Evolutionary conservation across 352 stramenopile genomes (phyloP).

Genomic region (Phytophthora sp.): DNA sequence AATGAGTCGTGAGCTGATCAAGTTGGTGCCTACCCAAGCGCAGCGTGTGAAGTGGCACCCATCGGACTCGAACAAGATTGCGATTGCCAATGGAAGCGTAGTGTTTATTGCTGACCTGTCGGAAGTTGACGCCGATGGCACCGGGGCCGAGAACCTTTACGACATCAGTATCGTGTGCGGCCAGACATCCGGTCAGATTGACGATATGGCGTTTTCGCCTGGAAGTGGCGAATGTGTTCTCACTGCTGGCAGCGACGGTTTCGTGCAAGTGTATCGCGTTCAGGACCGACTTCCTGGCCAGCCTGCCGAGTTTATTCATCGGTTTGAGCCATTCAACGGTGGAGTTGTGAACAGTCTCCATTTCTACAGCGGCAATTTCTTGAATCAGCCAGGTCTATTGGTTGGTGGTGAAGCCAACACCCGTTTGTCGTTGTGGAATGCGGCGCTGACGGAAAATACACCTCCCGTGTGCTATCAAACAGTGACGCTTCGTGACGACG

Average conservation of each 20-base stretch:
- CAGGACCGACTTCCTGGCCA: constrained; percentile 52
- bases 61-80: constrained; percentile 75
- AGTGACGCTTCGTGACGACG: constrained; percentile 51
- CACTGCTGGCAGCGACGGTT: constrained; percentile 74
- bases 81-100: constrained; percentile 66
- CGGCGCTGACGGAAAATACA: constrained; percentile 58
- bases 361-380: constrained; percentile 64
- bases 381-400: constrained; percentile 56
- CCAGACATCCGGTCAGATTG: constrained; percentile 74
- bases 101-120: constrained; percentile 72
- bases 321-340: constrained; percentile 81
- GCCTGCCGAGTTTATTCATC: constrained; percentile 69
- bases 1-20: constrained; percentile 73
- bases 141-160: constrained; percentile 63
- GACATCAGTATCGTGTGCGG: constrained; percentile 73
- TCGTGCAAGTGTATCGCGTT: constrained; percentile 83
- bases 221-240: constrained; percentile 60
- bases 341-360: constrained; percentile 73
- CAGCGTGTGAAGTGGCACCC: constrained; percentile 87
- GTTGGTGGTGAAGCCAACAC: constrained; percentile 76
- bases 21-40: constrained; percentile 58
- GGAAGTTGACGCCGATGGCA: constrained; percentile 44
- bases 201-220: constrained; percentile 79
- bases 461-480: constrained; percentile 70
- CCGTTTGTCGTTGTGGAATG: constrained; percentile 47